Base-by-base conservation (phyloP, 1,284 basidiomycete genomes). In the Vanrija sp. region DNA sequence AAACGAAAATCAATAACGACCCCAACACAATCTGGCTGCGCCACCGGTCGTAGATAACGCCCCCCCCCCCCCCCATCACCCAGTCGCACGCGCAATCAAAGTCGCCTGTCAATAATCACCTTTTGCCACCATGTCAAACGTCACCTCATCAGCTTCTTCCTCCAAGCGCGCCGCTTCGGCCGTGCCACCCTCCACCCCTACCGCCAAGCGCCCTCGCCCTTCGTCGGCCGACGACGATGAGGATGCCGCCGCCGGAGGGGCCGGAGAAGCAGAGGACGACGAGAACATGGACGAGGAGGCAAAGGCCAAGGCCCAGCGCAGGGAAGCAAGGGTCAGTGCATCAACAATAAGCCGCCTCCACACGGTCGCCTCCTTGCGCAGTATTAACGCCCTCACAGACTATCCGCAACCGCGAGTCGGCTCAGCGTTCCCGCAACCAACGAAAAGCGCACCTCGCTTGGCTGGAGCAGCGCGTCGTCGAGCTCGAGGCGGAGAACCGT, bases 391-490 rank as follows among this genome's bases (percentile, higher is more conserved):
- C 44, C 40, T 9, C 38, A 16, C 52, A 74, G 72, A 71, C 64
- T 6, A 72, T 72, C 23, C 67, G 72, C 6, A 74, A 74, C 45
- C 62, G 72, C 49, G 71, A 74, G 52, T 74, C 72, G 7, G 72
- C 72, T 3, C 72, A 74, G 62, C 66, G 72, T 7, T 72, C 70
- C 18, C 66, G 73, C 15, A 75, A 75, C 58, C 71, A 72, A 60
- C 71, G 73, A 54, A 75, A 75, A 65, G 67, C 68, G 0, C 73
- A 77, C 59, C 64, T 77, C 14, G 70, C 65, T 8, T 68, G 65
- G 58, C 69, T 77, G 23, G 74, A 77, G 60, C 45, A 59, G n/a
- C 67, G 74, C 23, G 73, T 76, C 5, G 55, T 64, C 14, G 69
- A 75, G 60, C 66, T 77, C 21, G 73, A 77, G 60, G 56, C 50